Evolutionary conservation across 495 filamentous ascomycete genomes (phyloP).

Genomic region (Neurospora cerealis): DNA sequence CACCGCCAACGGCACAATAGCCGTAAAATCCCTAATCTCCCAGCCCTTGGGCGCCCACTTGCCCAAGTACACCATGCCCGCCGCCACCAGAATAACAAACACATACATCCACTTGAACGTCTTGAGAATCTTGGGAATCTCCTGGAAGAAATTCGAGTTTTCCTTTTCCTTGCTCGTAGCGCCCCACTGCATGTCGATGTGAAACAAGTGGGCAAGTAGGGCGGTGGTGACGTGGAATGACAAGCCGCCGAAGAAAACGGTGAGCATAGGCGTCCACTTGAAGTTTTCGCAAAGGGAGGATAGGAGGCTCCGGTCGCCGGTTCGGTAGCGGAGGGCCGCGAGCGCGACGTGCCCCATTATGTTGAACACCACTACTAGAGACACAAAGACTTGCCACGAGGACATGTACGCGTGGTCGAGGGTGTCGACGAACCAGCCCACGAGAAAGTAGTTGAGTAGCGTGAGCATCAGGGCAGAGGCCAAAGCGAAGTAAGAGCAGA

Average conservation of each 20-base stretch:
- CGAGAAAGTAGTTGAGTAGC: constrained; percentile 59
- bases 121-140: constrained; percentile 59
- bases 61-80: constrained; percentile 54
- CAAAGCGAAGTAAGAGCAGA: constrained; percentile 71
- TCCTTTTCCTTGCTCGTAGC: constrained; percentile 57
- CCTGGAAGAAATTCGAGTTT: constrained; percentile 63
- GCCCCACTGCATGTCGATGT: constrained; percentile 57
- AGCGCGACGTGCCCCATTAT: constrained; percentile 49
- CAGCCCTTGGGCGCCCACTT: constrained; percentile 50
- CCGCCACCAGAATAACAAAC: constrained; percentile 48
- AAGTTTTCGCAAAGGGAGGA: constrained; percentile 51
- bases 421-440: constrained; percentile 56
- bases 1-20: constrained; percentile 61
- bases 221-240: constrained; percentile 55
- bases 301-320: constrained; percentile 40
- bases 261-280: constrained; percentile 55
- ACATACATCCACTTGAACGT: constrained; percentile 60
- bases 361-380: constrained; percentile 56
- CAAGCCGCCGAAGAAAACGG: constrained; percentile 55
- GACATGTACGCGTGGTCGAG: constrained; percentile 58
- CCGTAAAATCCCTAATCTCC: constrained; percentile 59
- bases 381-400: constrained; percentile 60
- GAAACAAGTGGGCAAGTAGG: constrained; percentile 51
- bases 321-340: constrained; percentile 50
- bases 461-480: constrained; percentile 64